phyloP scores from a whole-genome alignment of 192 early-diverging fungal species.

The Backusella tuberculispora region DNA sequence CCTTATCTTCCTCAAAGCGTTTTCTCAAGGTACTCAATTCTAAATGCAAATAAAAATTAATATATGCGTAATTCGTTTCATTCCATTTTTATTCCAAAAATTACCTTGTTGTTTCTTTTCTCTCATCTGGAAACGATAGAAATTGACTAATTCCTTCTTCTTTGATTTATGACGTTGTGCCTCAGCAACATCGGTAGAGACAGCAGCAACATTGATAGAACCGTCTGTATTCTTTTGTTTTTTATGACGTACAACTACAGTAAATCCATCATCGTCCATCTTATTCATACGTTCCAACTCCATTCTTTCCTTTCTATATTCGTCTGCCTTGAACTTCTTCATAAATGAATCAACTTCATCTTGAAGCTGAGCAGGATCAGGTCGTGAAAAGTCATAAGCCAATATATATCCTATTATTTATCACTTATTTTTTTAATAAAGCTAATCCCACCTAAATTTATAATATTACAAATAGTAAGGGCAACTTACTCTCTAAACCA shows the following conservation, averaged over 20 bases:
- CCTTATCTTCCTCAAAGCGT: conserved; percentile 94
- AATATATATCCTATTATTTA: conserved; percentile 29
- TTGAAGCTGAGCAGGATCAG: conserved; percentile 53
- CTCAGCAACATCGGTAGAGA: conserved; percentile 55
- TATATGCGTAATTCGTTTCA: not conserved
- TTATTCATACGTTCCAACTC: conserved; percentile 69
- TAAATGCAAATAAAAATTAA: conserved; percentile 39
- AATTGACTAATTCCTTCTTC: conserved; percentile 83
- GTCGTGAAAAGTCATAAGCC: conserved; percentile 35
- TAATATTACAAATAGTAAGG: not conserved
- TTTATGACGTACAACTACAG: conserved; percentile 76
- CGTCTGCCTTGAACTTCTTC: conserved; percentile 75
- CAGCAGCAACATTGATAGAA: conserved; percentile 50
- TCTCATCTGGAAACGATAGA: conserved; percentile 96
- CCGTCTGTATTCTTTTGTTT: conserved; percentile 68
- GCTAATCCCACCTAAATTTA: not conserved
- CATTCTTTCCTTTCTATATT: conserved; percentile 70
- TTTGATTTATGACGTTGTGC: conserved; percentile 53
- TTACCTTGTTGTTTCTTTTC: conserved; percentile 88
- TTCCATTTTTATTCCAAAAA: conserved; percentile 16
- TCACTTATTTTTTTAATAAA: not conserved
- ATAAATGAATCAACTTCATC: conserved; percentile 73
- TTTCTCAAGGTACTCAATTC: conserved; percentile 87
- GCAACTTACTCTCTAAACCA: conserved; percentile 51
- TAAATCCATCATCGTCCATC: conserved; percentile 94